Evolutionary conservation across 495 filamentous ascomycete species (phyloP), one percentile per base, ranked within the genome.

Genomic region (Talaromyces trachyspermus): DNA sequence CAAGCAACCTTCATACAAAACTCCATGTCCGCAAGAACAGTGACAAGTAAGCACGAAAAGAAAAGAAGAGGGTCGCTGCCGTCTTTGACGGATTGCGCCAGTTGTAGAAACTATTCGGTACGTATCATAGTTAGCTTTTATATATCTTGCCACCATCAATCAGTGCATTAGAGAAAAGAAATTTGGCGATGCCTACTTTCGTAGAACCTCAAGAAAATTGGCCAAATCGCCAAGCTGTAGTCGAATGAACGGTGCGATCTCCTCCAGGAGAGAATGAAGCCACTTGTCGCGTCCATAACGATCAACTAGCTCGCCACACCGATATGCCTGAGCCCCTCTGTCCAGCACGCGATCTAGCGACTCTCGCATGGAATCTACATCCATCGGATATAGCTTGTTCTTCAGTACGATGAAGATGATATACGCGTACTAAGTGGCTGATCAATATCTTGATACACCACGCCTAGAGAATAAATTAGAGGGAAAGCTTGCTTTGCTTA

Each of bases 81-180:
- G 72, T 73, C 4, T 59, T 58, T 12, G 30, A 43, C 1, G 70
- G 69, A 22, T 42, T 43, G 19, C 56, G 57, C 66, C 71, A 76
- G 43, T 68, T 57, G 40, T 71, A 69, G 49, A 74, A 74, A 46
- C 67, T 74, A n/a, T n/a, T n/a, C n/a, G n/a, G n/a, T n/a, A 27
- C 26, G 41, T 4, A 43, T 10, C 12, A 44, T 10, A 51, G 42
- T 43, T 25, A 37, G 48, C 17, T 39, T 25, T 36, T 9, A 9
- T n/a, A n/a, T n/a, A n/a, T n/a, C n/a, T n/a, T n/a, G n/a, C n/a
- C n/a, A n/a, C n/a, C n/a, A n/a, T n/a, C n/a, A n/a, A n/a, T n/a
- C n/a, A n/a, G n/a, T n/a, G n/a, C n/a, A n/a, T 12, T 23, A 32
- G 11, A 4, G n/a, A 14, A 17, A 7, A 27, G 24, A 14, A n/a